Conservation (phyloP, 495 filamentous ascomycete species). For the Daldinia childiae region DNA sequence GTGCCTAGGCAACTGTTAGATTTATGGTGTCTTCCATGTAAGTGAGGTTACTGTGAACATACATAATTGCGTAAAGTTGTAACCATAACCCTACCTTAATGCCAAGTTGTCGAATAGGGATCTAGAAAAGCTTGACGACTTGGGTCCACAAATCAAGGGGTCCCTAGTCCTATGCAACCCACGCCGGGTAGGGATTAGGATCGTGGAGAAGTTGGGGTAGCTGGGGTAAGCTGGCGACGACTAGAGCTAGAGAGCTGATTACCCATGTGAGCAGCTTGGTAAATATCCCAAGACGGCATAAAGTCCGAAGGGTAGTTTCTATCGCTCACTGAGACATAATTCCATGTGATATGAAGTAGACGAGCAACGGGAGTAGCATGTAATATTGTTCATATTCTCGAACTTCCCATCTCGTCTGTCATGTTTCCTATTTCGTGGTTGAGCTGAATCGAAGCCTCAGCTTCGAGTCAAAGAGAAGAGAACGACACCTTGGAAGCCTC, state of each 20-base stretch:
- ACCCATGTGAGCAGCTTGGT: slow-evolving; percentile 36
- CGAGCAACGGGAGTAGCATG: slow-evolving; percentile 10
- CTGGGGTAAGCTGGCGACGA: slow-evolving; percentile 28
- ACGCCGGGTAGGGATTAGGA: slow-evolving; percentile 20
- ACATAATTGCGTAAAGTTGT: slow-evolving; percentile 25
- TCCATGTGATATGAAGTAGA: slow-evolving; percentile 33
- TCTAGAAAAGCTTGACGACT: slow-evolving; percentile 27
- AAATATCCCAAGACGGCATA: slow-evolving; percentile 35
- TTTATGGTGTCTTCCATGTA: slow-evolving; percentile 5
- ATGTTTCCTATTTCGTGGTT: slow-evolving; percentile 17
- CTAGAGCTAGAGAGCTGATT: slow-evolving; percentile 24
- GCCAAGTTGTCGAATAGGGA: slow-evolving; percentile 29
- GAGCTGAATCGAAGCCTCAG: slow-evolving; percentile 43
- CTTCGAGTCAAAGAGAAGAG: slow-evolving; percentile 34
- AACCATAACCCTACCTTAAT: slow-evolving; percentile 10
- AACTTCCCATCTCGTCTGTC: slow-evolving; percentile 24
- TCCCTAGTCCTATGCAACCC: slow-evolving; percentile 16
- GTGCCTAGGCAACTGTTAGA: slow-evolving; percentile 3
- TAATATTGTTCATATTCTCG: slow-evolving; percentile 37
- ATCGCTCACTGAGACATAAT: slow-evolving; percentile 5
- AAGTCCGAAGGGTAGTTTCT: slow-evolving; percentile 26
- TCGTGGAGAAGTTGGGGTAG: slow-evolving; percentile 41
- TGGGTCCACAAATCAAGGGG: slow-evolving; percentile 22
- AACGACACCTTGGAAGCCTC: slow-evolving; percentile 27
- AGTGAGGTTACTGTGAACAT: slow-evolving; percentile 12